Base-by-base conservation (phyloP, 2,329 filamentous ascomycete species). In the Endocalyx cinctus region DNA sequence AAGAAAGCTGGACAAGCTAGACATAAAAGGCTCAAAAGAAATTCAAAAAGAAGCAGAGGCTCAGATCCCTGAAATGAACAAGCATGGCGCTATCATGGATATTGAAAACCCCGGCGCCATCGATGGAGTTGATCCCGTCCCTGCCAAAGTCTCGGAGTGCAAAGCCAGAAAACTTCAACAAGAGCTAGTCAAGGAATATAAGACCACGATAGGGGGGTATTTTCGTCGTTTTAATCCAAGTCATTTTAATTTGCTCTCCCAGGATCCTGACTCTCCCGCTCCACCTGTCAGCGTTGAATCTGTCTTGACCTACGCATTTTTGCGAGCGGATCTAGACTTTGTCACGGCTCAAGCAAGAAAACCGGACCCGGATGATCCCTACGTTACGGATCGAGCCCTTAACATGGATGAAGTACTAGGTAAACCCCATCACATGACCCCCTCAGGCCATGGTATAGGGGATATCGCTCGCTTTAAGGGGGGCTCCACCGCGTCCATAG, bases 301-400 rank as follows among this genome's bases (percentile, higher is more conserved):
- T 1, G 79, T 94, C 22, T 69, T 98, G 33, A 84, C 84, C 38
- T 97, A 97, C 60, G 87, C 90, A 15, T 98, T 98, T 52, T 71
- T 98, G 30, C 85, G 87, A 48, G 88, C 89, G 20, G 92, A 98
- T 58, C 77, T 96, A 32, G 90, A 97, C 61, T 98, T 98, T 52
- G 82, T 97, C 34, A 78, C 84, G 5, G 88, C 87, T 1, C 90
- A 97, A 61, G 88, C 88, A 5, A 74, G 77, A 28, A 94, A 94
- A 57, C 72, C 80, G n/a, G 76, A 84, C 48, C 72, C 80, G 0
- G 74, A 84, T 43, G 85, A 94, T 49, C 69, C 77, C 4, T 75
- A 81, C 25, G 68, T 79, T 13, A 73, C 78, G 27, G 89, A 96
- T 54, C 70, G 74, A 16, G 88, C 89, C 1, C 68, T 96, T 29